Base-by-base conservation (phyloP, 2,329 filamentous ascomycete species). In the Aschersonia sp. region DNA sequence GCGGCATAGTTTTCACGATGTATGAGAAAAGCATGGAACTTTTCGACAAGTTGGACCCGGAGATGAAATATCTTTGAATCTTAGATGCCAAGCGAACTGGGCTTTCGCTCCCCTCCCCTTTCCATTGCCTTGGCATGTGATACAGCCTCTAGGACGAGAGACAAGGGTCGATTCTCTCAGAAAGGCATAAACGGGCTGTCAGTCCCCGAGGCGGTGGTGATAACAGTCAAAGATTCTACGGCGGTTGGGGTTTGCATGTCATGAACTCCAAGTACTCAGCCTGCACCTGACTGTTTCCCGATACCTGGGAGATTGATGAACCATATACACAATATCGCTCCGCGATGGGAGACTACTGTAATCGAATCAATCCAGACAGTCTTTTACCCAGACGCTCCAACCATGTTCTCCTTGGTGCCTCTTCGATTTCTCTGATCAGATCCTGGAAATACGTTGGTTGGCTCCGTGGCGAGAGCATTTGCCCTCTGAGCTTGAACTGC, bases 1-100 rank as follows among this genome's bases (percentile, higher is more conserved):
- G 92, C 48, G 92, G 92, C 14, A 95, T 98, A 59, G 92, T 98
- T 41, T 98, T 98, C 61, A 94, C 92, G 29, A 94, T 97, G 82
- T 92, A 95, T 63, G 90, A 97, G 70, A 95, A 95, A 76, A 85
- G 83, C 50, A 97, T 97, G 72, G 90, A 95, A 47, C 58, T 88
- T 49, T 79, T 98, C 71, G 78, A 87, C 57, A 72, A 63, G 59
- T 50, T 89, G 46, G 92, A 98, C 62, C 92, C 92, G 0, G 77
- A 94, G 58, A 80, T 81, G 60, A 83, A 75, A 62, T 95, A 94
- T 61, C 77, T 97, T 53, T 94, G 70, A 30, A n/a, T 2, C 12
- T 22, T 22, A 22, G 22, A 22, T 22, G 22, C 22, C 22, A 22
- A 22, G 22, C 22, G 22, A 22, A 22, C 22, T 22, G 2, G 2